Conservation (phyloP, 208 protist genomes). For the Leishmania tarentolae region DNA sequence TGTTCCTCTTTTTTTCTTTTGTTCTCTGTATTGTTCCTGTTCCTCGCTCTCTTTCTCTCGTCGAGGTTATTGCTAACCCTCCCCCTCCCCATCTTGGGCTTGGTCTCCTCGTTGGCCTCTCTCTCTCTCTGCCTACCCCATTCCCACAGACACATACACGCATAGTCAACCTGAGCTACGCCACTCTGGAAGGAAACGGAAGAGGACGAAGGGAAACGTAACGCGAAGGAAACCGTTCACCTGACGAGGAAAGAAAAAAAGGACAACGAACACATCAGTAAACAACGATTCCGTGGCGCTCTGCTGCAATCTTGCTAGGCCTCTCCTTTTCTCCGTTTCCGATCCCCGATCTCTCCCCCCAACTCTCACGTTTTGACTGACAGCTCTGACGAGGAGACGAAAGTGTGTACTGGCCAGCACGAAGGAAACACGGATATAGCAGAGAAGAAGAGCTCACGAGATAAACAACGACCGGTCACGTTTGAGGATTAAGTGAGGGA, state of each 20-base stretch:
- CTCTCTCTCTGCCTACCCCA: not conserved
- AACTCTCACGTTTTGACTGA: not conserved
- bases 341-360: not conserved
- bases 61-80: not conserved
- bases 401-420: not conserved
- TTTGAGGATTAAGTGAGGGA: not conserved
- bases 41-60: not conserved
- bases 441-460: not conserved
- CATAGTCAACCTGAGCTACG: no score
- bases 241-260: no score
- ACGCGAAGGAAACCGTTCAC: no score
- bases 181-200: not conserved
- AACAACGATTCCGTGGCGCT: no score
- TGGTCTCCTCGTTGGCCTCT: not conserved
- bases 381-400: not conserved
- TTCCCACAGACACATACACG: no score
- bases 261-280: no score
- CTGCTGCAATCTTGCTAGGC: not conserved
- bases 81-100: not conserved
- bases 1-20: not conserved
- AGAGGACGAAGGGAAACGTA: not conserved
- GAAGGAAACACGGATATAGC: not conserved
- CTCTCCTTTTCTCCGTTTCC: not conserved
- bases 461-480: not conserved
- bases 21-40: not conserved